These are phyloP conservation scores for Coemansia sp. DNA, from an alignment of 371 early-diverging fungal genomes.

Conservation along the genomic window DNA sequence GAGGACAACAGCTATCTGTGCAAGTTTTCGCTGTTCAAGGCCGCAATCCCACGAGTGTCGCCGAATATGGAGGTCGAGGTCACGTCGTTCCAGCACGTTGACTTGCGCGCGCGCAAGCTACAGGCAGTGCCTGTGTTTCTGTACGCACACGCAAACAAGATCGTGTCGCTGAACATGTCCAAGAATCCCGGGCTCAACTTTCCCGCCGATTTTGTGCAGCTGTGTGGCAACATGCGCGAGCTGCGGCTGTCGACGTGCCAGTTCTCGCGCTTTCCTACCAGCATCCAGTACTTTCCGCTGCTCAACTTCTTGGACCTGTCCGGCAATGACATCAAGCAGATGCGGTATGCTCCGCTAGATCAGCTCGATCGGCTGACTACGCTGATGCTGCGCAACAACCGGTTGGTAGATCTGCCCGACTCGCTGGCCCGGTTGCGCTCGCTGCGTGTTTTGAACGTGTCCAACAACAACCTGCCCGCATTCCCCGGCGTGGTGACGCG, in stretches of 20 bases:
- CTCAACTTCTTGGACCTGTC: slow-evolving; percentile 73
- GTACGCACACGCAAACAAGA: slow-evolving; percentile 62
- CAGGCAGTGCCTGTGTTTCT: slow-evolving; percentile 72
- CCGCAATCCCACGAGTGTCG: slow-evolving; percentile 57
- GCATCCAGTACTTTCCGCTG: slow-evolving; percentile 57
- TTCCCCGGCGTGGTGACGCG: slow-evolving; percentile 67
- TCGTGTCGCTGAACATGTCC: slow-evolving; percentile 71
- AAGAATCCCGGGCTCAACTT: slow-evolving; percentile 68
- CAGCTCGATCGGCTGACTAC: slow-evolving; percentile 57
- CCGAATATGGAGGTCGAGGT: slow-evolving; percentile 46
- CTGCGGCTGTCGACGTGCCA: slow-evolving; percentile 72
- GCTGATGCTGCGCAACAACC: slow-evolving; percentile 73
- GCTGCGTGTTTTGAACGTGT: slow-evolving; percentile 66
- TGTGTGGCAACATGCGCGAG: slow-evolving; percentile 62
- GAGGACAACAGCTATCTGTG: slow-evolving; percentile 85
- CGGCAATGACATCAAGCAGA: slow-evolving; percentile 66
- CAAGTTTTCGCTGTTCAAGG: slow-evolving; percentile 73
- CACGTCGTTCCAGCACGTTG: slow-evolving; percentile 55
- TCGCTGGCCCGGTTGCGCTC: slow-evolving; percentile 57
- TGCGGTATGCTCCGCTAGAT: slow-evolving; percentile 62
- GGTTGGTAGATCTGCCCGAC: slow-evolving; percentile 62
- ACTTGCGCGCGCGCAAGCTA: slow-evolving; percentile 63
- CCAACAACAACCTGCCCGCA: slow-evolving; percentile 74
- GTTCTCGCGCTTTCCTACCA: slow-evolving; percentile 59
- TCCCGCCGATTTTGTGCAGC: slow-evolving; percentile 73